phyloP scores from a whole-genome alignment of 2,329 filamentous ascomycete species.

The Hypoxylon sp. region DNA sequence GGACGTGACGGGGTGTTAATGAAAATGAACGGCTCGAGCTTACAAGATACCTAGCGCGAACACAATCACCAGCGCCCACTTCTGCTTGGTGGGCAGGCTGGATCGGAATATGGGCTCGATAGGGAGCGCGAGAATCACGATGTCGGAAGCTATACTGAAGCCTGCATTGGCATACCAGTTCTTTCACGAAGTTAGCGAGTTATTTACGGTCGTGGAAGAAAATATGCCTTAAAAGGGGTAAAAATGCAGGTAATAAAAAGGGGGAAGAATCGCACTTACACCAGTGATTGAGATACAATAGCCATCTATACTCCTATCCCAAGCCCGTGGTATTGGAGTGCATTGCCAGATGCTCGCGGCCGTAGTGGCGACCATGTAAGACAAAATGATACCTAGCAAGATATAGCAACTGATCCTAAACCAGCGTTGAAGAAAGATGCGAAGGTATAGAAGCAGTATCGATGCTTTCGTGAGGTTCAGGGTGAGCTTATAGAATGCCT shows the following conservation, averaged over 20 bases:
- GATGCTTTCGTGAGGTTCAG: conserved; percentile 66
- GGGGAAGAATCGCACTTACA: too few relatives aligned
- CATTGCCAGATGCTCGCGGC: conserved; percentile 63
- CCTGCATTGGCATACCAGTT: conserved; percentile 64
- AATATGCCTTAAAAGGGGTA: too few relatives aligned
- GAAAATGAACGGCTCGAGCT: conserved; percentile 30
- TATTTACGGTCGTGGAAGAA: too few relatives aligned
- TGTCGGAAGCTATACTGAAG: conserved; percentile 61
- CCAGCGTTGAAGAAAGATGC: conserved; percentile 62
- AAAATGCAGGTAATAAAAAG: too few relatives aligned
- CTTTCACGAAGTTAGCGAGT: too few relatives aligned
- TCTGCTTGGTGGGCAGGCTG: conserved; percentile 57
- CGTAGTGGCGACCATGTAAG: conserved; percentile 60
- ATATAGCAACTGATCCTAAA: conserved; percentile 59
- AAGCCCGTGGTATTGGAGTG: conserved; percentile 59
- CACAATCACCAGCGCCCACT: conserved; percentile 56
- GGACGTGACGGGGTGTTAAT: background rate
- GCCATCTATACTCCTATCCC: conserved; percentile 57
- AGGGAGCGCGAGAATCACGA: conserved; percentile 60
- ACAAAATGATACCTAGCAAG: conserved; percentile 56
- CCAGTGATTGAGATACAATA: conserved; percentile 59
- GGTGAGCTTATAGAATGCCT: conserved; percentile 66
- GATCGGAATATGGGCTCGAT: conserved; percentile 61
- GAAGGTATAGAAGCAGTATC: conserved; percentile 65
- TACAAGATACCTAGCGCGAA: conserved; percentile 59